Base-by-base conservation (phyloP, 2,329 filamentous ascomycete species). In the Monosporascus cannonballus region DNA sequence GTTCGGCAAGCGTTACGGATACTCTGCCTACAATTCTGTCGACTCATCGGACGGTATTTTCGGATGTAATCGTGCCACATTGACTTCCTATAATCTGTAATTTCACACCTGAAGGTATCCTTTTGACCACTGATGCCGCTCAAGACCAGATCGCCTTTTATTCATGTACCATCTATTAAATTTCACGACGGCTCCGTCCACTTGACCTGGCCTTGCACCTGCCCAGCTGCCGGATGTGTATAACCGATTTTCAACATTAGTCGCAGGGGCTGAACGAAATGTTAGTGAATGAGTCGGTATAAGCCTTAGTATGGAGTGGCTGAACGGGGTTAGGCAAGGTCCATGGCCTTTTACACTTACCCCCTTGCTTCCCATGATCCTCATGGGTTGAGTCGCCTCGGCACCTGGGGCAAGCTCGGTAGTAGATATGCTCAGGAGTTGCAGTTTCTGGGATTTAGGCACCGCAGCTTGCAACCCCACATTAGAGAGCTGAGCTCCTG, bases 401-500 rank as follows among this genome's bases (percentile, higher is more conserved):
- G 86, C 83, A 15, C 90, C 90, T 6, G 85, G 83, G 14, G 77
- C 83, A 44, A 99, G 68, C 34, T 95, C 89, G 4, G 85, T 75
- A 59, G 83, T 89, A 60, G 90, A 96, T 60, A 99, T 96, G 54
- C 87, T 90, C 68, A 95, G 87, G 59, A 99, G 75, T 68, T 96
- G 91, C 64, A 99, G 73, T 69, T 94, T 96, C 73, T 99, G 94
- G 45, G 89, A 90, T 73, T 97, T 99, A 8, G 94, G 94, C 51
- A 99, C 94, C 1, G 94, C 94, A 44, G 93, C 94, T 70, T 99
- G 94, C 59, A 99, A 71, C 25, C 89, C 90, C 30, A 97, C 89
- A 46, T 81, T 83, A 17, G 85, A 85, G 48, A 97, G 76, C 15
- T 76, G 73, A 15, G 78, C 79, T 30, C 78, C 77, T 15, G 85